These are phyloP conservation scores for Entoloma clypeatum DNA, from an alignment of 1,284 basidiomycete species.

Conservation along the genomic window DNA sequence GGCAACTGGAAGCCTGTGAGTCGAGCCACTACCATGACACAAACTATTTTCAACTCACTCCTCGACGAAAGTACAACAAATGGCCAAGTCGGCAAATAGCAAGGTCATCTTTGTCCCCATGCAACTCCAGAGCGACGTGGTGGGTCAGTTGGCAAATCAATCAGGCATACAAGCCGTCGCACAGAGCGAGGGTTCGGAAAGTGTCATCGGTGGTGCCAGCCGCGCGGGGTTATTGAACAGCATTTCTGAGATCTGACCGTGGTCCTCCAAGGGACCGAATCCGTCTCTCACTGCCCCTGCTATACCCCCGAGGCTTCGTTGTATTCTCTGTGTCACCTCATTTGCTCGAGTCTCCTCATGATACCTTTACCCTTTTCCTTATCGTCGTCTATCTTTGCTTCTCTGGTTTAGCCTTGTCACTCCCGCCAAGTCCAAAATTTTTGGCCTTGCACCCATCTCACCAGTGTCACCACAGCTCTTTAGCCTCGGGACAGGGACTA, in stretches of 20 bases:
- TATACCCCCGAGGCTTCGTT: neutral
- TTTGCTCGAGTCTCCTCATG: conserved; percentile 7
- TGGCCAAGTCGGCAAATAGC: conserved; percentile 70
- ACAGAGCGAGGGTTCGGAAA: conserved; percentile 42
- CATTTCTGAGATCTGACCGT: conserved; percentile 38
- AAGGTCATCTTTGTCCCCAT: conserved; percentile 96
- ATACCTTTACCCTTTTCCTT: neutral
- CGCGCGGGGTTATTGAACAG: conserved; percentile 54
- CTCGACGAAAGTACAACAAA: conserved; percentile 47
- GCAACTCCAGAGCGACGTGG: conserved; percentile 77
- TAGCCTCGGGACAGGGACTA: too few species aligned
- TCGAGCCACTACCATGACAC: conserved; percentile 32
- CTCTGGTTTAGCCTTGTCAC: neutral
- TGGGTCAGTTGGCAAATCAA: conserved; percentile 41
- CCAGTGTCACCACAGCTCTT: too few species aligned
- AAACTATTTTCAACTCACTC: conserved; percentile 7
- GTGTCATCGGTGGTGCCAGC: conserved; percentile 38
- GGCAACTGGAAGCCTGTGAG: conserved; percentile 88
- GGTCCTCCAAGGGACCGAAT: too few species aligned
- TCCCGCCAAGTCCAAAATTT: too few species aligned
- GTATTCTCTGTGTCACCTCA: neutral
- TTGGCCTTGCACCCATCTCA: too few species aligned
- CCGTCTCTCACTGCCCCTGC: neutral
- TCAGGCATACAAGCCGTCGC: conserved; percentile 32
- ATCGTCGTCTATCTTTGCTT: neutral